phyloP scores from a whole-genome alignment of 2,329 filamentous ascomycete species.

The Xylariaceae sp. region DNA sequence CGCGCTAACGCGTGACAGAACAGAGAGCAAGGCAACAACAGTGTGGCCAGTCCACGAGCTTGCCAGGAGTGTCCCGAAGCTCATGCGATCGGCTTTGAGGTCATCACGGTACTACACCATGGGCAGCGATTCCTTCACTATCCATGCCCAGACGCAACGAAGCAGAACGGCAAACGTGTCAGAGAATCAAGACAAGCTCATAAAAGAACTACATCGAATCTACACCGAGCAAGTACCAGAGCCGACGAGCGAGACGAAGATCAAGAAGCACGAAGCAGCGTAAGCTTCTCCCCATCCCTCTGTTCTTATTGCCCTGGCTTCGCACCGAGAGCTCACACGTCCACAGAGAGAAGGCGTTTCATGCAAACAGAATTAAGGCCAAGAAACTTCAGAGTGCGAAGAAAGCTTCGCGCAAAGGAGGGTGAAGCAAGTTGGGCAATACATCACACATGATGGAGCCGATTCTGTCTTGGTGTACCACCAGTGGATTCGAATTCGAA shows the following conservation, averaged over 20 bases:
- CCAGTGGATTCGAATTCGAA: too few relatives aligned
- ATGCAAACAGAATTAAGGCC: conserved; percentile 40
- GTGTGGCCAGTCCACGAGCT: conserved; percentile 48
- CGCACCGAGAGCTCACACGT: conserved; percentile 6
- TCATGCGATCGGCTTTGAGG: conserved; percentile 45
- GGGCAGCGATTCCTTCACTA: conserved; percentile 48
- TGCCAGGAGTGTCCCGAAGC: conserved; percentile 40
- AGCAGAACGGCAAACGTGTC: conserved; percentile 49
- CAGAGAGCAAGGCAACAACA: conserved; percentile 57
- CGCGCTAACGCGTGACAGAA: conserved; percentile 35
- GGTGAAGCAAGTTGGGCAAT: conserved; percentile 14
- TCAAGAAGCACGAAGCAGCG: conserved; percentile 46
- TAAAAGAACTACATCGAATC: conserved; percentile 45
- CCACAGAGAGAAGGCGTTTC: conserved; percentile 44
- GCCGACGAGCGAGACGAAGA: conserved; percentile 43
- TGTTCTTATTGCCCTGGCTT: neutral
- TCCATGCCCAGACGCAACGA: conserved; percentile 53
- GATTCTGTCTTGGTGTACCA: neutral
- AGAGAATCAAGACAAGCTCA: conserved; percentile 49
- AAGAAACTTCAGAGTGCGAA: conserved; percentile 50
- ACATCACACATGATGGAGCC: neutral
- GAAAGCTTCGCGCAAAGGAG: conserved; percentile 43
- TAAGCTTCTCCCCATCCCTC: conserved; percentile 28
- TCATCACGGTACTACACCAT: conserved; percentile 52
- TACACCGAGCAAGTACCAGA: conserved; percentile 45